Evolutionary conservation across 2,329 filamentous ascomycete species (phyloP).

Genomic region (Ceratocystis albifundus): DNA sequence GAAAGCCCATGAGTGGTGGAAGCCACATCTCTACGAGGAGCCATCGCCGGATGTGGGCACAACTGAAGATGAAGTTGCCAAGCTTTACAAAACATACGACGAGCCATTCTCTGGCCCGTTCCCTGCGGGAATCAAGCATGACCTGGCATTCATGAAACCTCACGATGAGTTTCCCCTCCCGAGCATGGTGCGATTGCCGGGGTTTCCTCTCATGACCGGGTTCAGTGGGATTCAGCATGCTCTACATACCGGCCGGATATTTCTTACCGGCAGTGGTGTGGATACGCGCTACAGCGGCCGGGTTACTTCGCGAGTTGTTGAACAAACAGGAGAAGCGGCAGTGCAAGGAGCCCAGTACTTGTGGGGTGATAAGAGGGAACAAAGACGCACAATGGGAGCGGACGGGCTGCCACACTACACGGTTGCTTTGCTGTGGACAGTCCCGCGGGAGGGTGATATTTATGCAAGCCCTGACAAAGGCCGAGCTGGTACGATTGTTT

Average conservation of each 20-base stretch:
- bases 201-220: constrained; percentile 3
- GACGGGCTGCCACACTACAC: constrained; percentile 9
- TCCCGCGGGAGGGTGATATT: constrained; percentile 12
- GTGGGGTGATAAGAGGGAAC: constrained; percentile 14
- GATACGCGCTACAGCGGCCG: not conserved
- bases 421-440: constrained; percentile 15
- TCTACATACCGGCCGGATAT: constrained; percentile 8
- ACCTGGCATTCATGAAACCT: constrained; percentile 14
- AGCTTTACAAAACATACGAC: constrained; percentile 2
- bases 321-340: constrained; percentile 11
- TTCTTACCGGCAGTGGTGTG: constrained; percentile 10
- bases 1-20: constrained; percentile 10
- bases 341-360: constrained; percentile 18
- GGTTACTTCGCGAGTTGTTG: not conserved
- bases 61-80: not conserved
- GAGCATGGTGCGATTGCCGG: not conserved
- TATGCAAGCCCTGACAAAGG: constrained; percentile 12
- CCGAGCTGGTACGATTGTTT: constrained; percentile 11
- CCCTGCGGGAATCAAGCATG: constrained; percentile 12
- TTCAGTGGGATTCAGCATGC: constrained; percentile 16
- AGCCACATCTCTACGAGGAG: not conserved
- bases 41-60: not conserved
- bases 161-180: not conserved
- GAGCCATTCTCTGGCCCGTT: constrained; percentile 13
- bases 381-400: not conserved